These are phyloP conservation scores for Populus hybrid DNA, from an alignment of 441 rosid species.

Conservation along the genomic window DNA sequence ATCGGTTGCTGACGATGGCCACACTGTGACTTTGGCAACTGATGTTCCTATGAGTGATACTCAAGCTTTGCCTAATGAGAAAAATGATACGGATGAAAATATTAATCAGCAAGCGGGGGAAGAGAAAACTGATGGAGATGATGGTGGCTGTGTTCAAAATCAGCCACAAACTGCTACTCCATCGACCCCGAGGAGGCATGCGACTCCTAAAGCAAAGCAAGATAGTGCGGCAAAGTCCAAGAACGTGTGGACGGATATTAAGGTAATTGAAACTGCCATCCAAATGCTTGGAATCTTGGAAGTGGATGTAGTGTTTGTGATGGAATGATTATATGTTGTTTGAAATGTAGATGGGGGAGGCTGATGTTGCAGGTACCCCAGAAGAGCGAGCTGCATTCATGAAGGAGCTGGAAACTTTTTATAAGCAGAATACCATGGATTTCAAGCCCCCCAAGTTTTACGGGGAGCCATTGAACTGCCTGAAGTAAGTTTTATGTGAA, in stretches of 20 bases:
- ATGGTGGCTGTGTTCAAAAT: not conserved
- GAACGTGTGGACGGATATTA: conserved; percentile 62
- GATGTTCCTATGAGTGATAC: conserved; percentile 45
- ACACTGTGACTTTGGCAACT: conserved; percentile 37
- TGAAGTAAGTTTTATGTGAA: conserved; percentile 53
- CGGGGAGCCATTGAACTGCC: conserved; percentile 84
- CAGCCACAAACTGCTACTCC: conserved; percentile 25
- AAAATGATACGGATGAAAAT: conserved; percentile 17
- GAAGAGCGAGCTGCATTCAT: conserved; percentile 73
- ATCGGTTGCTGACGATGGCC: conserved; percentile 23
- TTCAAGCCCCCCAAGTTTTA: conserved; percentile 85
- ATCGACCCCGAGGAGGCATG: conserved; percentile 22
- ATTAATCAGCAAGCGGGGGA: conserved; percentile 22
- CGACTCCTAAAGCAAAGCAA: conserved; percentile 30
- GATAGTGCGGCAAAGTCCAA: conserved; percentile 48
- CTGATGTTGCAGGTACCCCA: conserved; percentile 61
- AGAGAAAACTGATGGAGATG: conserved; percentile 24
- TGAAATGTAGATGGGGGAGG: conserved; percentile 52
- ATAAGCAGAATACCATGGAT: conserved; percentile 58
- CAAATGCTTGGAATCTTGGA: not conserved
- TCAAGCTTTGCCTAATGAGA: conserved; percentile 24
- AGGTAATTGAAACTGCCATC: conserved; percentile 39
- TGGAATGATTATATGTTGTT: conserved; percentile 11
- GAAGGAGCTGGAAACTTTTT: conserved; percentile 73
- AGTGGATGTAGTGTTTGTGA: conserved; percentile 6